Percentiles rank a stretch among this genome's conserved stretches.
These are phyloP conservation scores for Solanum piurae DNA, from an alignment of 257 asterid species.

Conservation along the genomic window DNA sequence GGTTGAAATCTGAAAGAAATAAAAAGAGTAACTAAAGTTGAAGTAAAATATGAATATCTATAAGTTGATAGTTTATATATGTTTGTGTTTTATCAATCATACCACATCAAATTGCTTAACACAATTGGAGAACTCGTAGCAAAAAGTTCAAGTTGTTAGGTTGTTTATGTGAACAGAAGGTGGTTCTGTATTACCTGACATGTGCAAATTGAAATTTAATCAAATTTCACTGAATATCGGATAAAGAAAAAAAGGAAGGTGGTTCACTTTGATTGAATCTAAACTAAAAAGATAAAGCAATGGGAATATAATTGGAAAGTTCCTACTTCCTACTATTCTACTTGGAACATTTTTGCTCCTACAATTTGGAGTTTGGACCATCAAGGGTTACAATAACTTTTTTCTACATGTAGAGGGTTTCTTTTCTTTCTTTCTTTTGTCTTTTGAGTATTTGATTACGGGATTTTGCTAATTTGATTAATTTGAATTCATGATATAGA, in stretches of 20 bases:
- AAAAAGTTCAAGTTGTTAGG: neutral
- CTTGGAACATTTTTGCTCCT: neutral
- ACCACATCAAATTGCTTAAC: neutral
- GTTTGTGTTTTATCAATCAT: neutral
- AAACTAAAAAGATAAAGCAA: neutral
- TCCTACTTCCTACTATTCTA: neutral
- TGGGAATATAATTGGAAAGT: neutral
- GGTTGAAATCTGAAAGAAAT: neutral
- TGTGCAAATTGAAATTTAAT: neutral
- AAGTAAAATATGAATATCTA: neutral
- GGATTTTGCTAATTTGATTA: neutral
- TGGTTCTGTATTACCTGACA: neutral
- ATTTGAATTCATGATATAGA: neutral
- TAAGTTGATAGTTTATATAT: neutral
- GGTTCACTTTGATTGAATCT: neutral
- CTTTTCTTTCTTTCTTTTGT: neutral
- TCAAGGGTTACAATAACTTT: neutral
- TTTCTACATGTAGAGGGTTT: neutral
- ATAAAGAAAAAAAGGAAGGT: no score
- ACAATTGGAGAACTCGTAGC: neutral
- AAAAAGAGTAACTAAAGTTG: neutral
- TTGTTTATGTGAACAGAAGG: neutral
- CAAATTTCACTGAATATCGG: accelerated
- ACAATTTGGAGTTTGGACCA: neutral
- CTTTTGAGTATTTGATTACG: neutral